Evolutionary conservation across 2,329 filamentous ascomycete genomes (phyloP), one percentile per base, ranked within the genome.

Genomic region (Ceratocystis destructans): DNA sequence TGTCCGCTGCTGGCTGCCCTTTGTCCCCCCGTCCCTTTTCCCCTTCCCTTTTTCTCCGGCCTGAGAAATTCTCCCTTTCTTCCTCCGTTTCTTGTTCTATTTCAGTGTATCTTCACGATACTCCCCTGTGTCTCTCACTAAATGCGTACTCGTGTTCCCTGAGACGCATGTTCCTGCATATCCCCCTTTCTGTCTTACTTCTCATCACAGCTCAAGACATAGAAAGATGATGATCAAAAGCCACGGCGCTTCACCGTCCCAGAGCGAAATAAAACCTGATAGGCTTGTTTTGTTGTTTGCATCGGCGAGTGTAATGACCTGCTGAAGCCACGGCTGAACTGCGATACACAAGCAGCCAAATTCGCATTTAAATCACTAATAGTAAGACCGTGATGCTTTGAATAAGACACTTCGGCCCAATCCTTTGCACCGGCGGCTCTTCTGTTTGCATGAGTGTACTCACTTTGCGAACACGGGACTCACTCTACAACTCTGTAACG

Each of bases 91-190:
- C 46, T 22, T 48, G 46, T 48, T 48, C 5, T 48, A 48, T 28
- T 28, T 28, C 22, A 41, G 37, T 5, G 37, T 28, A 20, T 15
- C 3, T 10, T 53, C 48, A 22, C 48, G 22, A 15, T 53, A 25
- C 17, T 20, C 15, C 8, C 25, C 22, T 15, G 22, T 59, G 55
- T 59, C 25, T 37, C 28, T 59, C 28, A 17, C 6, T 33, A n/a
- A 59, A 5, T 59, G 55, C 31, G 31, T 59, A 25, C n/a, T 33
- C 17, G 55, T 59, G 55, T 20, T 59, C 55, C 28, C 55, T 59
- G 55, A 59, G 28, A 59, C 17, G 55, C 5, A 59, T 59, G 55
- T 59, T 59, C 55, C 55, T 59, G 55, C 55, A 59, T 59, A n/a
- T 59, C 25, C 31, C 55, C 55, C n/a, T 59, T 53, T 28, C 10